These are phyloP conservation scores for Fusarium sp. DNA, from an alignment of 2,329 filamentous ascomycete species.

Conservation along the genomic window DNA sequence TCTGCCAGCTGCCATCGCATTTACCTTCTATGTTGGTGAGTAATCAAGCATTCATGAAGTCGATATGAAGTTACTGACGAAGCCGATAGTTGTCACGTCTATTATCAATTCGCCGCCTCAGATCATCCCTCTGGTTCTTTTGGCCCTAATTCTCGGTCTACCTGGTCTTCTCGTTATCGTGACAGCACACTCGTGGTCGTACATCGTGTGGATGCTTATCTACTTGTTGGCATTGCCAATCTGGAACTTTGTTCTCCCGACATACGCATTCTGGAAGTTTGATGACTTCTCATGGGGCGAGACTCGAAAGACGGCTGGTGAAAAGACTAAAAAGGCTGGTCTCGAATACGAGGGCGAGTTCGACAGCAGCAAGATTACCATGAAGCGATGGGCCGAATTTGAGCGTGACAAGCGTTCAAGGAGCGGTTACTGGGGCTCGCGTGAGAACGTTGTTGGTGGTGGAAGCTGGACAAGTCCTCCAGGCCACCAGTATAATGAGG, in stretches of 20 bases:
- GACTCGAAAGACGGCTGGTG: slow-evolving; percentile 93
- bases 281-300: slow-evolving; percentile 99
- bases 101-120: slow-evolving; percentile 84
- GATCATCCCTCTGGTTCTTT: slow-evolving; percentile 89
- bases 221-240: slow-evolving; percentile 93
- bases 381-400: slow-evolving; percentile 99
- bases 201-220: slow-evolving; percentile 97
- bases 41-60: slow-evolving; percentile 44
- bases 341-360: slow-evolving; percentile 95
- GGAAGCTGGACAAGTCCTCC: slow-evolving; percentile 62
- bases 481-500: slow-evolving; percentile 66
- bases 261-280: slow-evolving; percentile 99
- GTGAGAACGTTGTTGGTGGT: slow-evolving; percentile 65
- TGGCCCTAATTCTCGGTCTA: slow-evolving; percentile 92
- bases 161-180: slow-evolving; percentile 92
- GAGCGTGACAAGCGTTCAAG: slow-evolving; percentile 75
- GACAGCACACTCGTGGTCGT: slow-evolving; percentile 92
- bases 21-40: slow-evolving; percentile 96
- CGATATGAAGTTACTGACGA: slow-evolving; percentile 17
- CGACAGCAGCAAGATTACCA: slow-evolving; percentile 98
- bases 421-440: slow-evolving; percentile 66
- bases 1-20: slow-evolving; percentile 94
- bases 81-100: slow-evolving; percentile 80
- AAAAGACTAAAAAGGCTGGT: slow-evolving; percentile 88
- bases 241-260: slow-evolving; percentile 97